Evolutionary conservation across 228 moss, liverwort and hornwort species (phyloP), one percentile per base, ranked within the genome.

Genomic region (Sphagnum magellanicum): DNA sequence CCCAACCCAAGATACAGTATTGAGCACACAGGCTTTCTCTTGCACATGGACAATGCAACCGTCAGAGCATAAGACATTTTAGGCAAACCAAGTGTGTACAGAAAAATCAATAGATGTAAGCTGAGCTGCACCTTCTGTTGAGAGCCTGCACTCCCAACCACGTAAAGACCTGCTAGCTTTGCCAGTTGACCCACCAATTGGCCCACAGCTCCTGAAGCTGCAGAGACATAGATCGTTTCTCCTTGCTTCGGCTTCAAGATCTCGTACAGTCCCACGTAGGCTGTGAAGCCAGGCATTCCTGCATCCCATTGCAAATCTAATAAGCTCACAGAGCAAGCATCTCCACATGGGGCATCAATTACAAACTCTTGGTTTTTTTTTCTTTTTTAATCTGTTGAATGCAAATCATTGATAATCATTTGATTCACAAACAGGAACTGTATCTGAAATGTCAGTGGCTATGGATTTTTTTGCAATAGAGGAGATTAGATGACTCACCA

Each of bases 231-330:
- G 63, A 97, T 80, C 10, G 92, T 97, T 78, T 97, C 91, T 6
- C 96, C 93, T 72, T 69, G 70, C 79, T 91, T 90, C 8, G 93
- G 91, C 68, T 90, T 88, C 71, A 88, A 76, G 48, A 93, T 63
- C 12, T 81, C 81, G 12, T 79, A 73, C 46, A 97, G 81, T 11
- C 93, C 96, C 16, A 69, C 73, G 52, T 91, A 96, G 0, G 96
- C 93, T 48, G 93, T 96, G 57, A 92, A 91, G 4, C 96, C 96
- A 55, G 93, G 73, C 96, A 96, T 96, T 51, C 96, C 94, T 94
- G 84, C 75, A 81, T 70, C 67, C 32, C 32, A 32, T 32, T 32
- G 32, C 32, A 32, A 3, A 32, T 32, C 32, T 32, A 32, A 32
- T 32, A 32, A 32, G 32, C 32, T 32, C 32, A 32, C 32, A 32